Evolutionary conservation across 257 asterid species (phyloP).

Genomic region (Nyctanthes arbortristis): DNA sequence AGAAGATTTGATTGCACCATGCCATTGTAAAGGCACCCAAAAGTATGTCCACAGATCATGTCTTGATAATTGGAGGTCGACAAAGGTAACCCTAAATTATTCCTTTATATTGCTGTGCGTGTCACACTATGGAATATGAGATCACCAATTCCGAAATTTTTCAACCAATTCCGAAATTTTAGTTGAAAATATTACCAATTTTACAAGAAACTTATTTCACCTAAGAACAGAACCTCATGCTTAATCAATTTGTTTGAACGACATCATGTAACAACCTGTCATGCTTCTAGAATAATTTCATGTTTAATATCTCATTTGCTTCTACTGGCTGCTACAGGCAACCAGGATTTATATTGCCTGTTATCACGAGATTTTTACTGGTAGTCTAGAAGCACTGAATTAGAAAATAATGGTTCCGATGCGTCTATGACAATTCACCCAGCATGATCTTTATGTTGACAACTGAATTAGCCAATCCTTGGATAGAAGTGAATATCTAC

Average conservation of each 20-base stretch:
- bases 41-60: constrained; percentile 96
- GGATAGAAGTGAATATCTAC: background rate
- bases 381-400: background rate
- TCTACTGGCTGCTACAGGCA: background rate
- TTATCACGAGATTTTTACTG: constrained; percentile 1
- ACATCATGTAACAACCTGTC: background rate
- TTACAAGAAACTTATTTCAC: background rate
- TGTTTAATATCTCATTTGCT: background rate
- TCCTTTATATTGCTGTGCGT: background rate
- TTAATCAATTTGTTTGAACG: background rate
- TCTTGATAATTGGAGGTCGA: constrained; percentile 98
- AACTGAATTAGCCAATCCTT: background rate
- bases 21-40: constrained; percentile 98
- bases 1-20: constrained; percentile 96
- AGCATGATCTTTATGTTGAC: background rate
- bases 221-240: constrained; percentile 2
- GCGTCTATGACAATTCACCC: background rate
- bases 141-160: too few relatives aligned
- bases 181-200: background rate
- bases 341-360: background rate
- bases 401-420: background rate
- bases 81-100: constrained; percentile 59
- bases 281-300: background rate
- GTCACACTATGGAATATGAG: background rate
- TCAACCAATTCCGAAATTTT: too few relatives aligned